Evolutionary conservation across 2,329 filamentous ascomycete genomes (phyloP).

Genomic region (Periconia macrospinosa): DNA sequence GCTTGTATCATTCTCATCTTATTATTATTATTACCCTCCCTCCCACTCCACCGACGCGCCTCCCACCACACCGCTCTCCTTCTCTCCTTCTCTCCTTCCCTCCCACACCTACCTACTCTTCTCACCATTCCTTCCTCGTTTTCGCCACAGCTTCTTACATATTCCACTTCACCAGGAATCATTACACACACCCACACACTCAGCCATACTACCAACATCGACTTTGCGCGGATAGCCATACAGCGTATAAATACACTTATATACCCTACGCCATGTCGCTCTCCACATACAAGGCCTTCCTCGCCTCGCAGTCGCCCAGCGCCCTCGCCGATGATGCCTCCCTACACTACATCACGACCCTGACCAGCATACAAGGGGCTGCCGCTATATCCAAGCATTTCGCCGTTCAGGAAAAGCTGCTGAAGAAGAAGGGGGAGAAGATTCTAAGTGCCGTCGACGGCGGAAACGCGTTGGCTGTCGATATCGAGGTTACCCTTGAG

Average conservation of each 20-base stretch:
- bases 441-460: slow-evolving; percentile 75
- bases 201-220: not conserved
- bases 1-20: not conserved
- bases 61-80: too few species aligned
- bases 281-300: slow-evolving; percentile 48
- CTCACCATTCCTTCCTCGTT: not conserved
- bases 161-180: too few species aligned
- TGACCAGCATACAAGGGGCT: slow-evolving; percentile 70
- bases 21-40: not conserved
- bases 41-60: not conserved
- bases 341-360: slow-evolving; percentile 85
- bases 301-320: slow-evolving; percentile 46
- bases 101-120: not conserved
- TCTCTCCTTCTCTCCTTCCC: not conserved
- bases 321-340: slow-evolving; percentile 50
- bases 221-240: not conserved
- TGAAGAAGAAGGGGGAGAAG: slow-evolving; percentile 82
- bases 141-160: too few species aligned
- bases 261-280: slow-evolving; percentile 40
- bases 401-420: slow-evolving; percentile 66
- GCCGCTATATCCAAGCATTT: slow-evolving; percentile 84
- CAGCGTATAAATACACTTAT: slow-evolving; percentile 7
- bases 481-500: slow-evolving; percentile 80
- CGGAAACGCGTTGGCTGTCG: slow-evolving; percentile 68
- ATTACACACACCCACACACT: not conserved